Evolutionary conservation across 352 stramenopile genomes (phyloP).

Genomic region (Globisporangium uncinulatum): DNA sequence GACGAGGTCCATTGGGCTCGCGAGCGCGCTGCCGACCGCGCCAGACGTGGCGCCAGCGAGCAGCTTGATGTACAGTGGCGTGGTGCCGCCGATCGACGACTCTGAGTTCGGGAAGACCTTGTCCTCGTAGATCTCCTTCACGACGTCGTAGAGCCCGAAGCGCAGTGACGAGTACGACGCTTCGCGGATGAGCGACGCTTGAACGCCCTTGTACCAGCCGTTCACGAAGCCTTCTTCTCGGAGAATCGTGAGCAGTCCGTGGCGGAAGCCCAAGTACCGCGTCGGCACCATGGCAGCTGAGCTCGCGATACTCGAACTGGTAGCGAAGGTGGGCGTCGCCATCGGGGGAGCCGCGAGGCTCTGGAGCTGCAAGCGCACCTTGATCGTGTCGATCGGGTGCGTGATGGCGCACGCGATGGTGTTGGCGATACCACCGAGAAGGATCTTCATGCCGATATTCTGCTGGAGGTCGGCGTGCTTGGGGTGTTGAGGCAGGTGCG

Average conservation of each 20-base stretch:
- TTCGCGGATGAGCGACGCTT: constrained; percentile 59
- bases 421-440: constrained; percentile 58
- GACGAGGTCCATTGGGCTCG: constrained; percentile 76
- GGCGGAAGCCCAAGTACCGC: constrained; percentile 53
- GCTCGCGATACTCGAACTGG: constrained; percentile 4
- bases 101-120: constrained; percentile 35
- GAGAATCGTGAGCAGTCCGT: constrained; percentile 50
- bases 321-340: constrained; percentile 8
- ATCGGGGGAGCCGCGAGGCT: constrained; percentile 22
- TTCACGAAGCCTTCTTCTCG: constrained; percentile 42
- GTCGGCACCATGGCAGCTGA: constrained; percentile 12
- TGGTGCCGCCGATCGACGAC: constrained; percentile 26
- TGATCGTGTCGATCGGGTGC: constrained; percentile 66
- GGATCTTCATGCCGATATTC: constrained; percentile 54
- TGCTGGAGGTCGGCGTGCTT: constrained; percentile 45
- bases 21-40: constrained; percentile 52
- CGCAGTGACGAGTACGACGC: constrained; percentile 75
- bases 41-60: constrained; percentile 54
- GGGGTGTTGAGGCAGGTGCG: constrained; percentile 21
- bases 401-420: constrained; percentile 41
- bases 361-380: constrained; percentile 63
- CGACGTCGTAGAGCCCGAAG: constrained; percentile 72
- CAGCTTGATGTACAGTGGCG: constrained; percentile 64
- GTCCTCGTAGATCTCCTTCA: constrained; percentile 70
- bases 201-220: constrained; percentile 52